phyloP scores from a whole-genome alignment of 1,284 basidiomycete species.

The Naganishia liquefaciens region DNA sequence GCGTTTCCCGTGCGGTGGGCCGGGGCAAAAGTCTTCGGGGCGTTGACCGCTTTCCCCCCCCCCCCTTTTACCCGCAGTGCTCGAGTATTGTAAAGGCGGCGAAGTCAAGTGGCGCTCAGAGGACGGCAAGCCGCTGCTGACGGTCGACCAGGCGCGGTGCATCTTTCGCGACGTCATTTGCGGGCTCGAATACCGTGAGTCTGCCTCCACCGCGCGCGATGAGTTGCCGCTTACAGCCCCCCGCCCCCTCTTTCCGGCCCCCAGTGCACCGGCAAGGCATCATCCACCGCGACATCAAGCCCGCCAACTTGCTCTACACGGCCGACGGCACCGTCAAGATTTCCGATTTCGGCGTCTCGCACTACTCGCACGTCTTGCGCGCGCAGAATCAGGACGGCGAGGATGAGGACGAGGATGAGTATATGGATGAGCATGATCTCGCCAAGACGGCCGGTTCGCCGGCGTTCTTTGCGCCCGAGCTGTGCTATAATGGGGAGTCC shows the following conservation, averaged over 20 bases:
- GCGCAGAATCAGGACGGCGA: conserved; percentile 59
- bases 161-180: conserved; percentile 90
- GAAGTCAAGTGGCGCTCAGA: conserved; percentile 84
- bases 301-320: conserved; percentile 92
- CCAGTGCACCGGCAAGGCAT: conserved; percentile 94
- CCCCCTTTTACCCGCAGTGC: conserved; percentile 61
- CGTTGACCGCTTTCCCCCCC: conserved; percentile 18
- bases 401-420: conserved; percentile 61
- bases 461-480: conserved; percentile 96
- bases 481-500: conserved; percentile 61
- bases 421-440: conserved; percentile 79
- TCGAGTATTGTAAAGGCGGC: conserved; percentile 94
- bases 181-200: conserved; percentile 87
- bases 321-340: conserved; percentile 89
- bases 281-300: conserved; percentile 99
- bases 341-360: conserved; percentile 95
- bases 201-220: not conserved
- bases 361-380: conserved; percentile 83
- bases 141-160: conserved; percentile 76
- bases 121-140: conserved; percentile 68
- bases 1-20: conserved; percentile 52
- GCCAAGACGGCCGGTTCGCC: conserved; percentile 95
- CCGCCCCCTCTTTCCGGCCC: not conserved
- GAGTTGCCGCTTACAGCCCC: too few relatives aligned
- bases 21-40: not conserved